Evolutionary conservation across 2,329 filamentous ascomycete genomes (phyloP).

Genomic region (Mollisia scopiformis): DNA sequence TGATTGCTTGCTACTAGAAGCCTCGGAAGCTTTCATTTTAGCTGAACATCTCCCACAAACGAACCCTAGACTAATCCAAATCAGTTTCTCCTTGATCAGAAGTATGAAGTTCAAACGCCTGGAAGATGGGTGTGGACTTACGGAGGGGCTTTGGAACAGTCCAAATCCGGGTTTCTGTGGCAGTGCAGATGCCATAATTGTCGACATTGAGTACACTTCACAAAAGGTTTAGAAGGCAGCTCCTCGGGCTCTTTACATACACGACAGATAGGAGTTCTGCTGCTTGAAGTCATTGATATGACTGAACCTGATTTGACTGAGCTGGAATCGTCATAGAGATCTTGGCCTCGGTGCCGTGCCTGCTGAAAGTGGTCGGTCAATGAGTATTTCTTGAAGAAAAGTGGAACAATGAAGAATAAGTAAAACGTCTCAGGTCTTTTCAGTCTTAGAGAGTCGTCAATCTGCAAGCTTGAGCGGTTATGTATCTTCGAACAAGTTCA

Average conservation of each 20-base stretch:
- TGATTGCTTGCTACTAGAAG: background rate
- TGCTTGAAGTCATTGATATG: conserved; percentile 26
- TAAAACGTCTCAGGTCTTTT: conserved; percentile 73
- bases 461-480: conserved; percentile 39
- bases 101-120: background rate
- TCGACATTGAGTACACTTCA: conserved; percentile 24
- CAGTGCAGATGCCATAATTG: background rate
- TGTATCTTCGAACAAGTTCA: conserved; percentile 18
- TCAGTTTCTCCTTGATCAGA: background rate
- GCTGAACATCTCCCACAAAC: background rate
- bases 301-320: conserved; percentile 28
- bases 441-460: conserved; percentile 58
- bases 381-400: background rate
- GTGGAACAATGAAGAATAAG: background rate
- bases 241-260: conserved; percentile 22
- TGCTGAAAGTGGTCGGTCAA: conserved; percentile 20
- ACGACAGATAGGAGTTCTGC: conserved; percentile 21
- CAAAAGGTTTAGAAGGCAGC: conserved; percentile 16
- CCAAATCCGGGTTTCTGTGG: background rate
- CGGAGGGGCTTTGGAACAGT: background rate
- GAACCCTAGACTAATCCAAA: background rate
- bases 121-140: background rate
- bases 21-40: background rate
- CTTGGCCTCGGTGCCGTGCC: conserved; percentile 12
- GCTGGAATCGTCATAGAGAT: conserved; percentile 27